Base-by-base conservation (phyloP, 2,329 filamentous ascomycete genomes). In the Beauveria medogensis region DNA sequence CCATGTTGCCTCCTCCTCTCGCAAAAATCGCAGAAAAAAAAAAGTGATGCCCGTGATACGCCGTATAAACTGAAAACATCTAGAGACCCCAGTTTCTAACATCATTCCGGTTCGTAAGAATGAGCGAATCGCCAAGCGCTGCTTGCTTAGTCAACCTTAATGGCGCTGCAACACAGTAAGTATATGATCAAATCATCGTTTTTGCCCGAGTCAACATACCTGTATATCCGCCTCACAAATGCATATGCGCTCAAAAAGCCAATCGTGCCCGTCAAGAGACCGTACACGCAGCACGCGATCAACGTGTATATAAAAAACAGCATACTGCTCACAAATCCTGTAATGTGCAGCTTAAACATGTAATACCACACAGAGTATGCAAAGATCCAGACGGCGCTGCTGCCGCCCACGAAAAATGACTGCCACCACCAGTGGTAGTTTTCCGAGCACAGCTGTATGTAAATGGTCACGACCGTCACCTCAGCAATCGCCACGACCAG, bases 361-460 rank as follows among this genome's bases (percentile, higher is more conserved):
- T 91, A 95, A 76, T 93, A 95, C 87, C 90, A 96, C 55, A 87
- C 77, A 71, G 89, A 90, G 76, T 94, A 95, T 43, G 84, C 71
- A 70, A 93, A 94, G 43, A 96, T 84, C 90, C 91, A 96, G 63
- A 91, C 73, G 7, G 88, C 84, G 66, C 87, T 91, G 66, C 87
- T 85, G 53, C 87, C 88, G 50, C 91, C 91, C 9, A 92, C 83
- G 54, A 90, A 75, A 76, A 96, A 94, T 56, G 88, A 91, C 72
- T 90, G 89, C 91, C 91, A 95, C 90, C 90, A 94, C 91, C 91
- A 96, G 71, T 91, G 83, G 74, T 94, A 88, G 73, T 95, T 92
- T 81, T 95, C 91, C 2, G 85, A 81, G 75, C 90, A 93, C 20
- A 96, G 83, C 74, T 91, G 88, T 53, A 90, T 82, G 73, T 96